Conservation (phyloP, 371 early-diverging fungal species). For the Mortierella sp. region DNA sequence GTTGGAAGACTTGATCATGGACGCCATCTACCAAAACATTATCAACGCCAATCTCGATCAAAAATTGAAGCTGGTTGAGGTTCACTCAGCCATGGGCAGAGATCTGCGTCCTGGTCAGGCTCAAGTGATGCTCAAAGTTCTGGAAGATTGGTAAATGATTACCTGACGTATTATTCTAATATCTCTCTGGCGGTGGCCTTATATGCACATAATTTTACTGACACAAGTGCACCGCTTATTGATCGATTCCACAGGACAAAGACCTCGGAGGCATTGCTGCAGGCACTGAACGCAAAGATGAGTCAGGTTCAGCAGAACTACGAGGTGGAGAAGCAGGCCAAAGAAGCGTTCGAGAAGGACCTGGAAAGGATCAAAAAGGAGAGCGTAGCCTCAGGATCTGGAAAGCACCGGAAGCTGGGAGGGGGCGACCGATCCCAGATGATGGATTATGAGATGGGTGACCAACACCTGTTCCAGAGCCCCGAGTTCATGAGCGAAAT, state of each 20-base stretch:
- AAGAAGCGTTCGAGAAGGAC: slow-evolving; percentile 59
- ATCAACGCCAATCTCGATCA: slow-evolving; percentile 87
- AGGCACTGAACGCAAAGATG: slow-evolving; percentile 76
- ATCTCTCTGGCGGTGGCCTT: background rate
- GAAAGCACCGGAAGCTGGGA: slow-evolving; percentile 45
- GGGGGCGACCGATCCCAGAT: slow-evolving; percentile 20
- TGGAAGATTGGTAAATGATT: slow-evolving; percentile 68
- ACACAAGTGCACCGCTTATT: no score
- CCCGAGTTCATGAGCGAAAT: slow-evolving; percentile 37
- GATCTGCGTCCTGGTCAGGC: slow-evolving; percentile 79
- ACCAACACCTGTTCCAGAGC: slow-evolving; percentile 42
- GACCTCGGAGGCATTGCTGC: slow-evolving; percentile 65
- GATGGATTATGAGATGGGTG: slow-evolving; percentile 49
- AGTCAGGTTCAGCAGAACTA: slow-evolving; percentile 64
- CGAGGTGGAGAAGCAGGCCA: slow-evolving; percentile 66
- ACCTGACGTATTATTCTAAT: slow-evolving; percentile 1
- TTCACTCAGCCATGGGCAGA: slow-evolving; percentile 85
- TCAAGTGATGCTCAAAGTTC: slow-evolving; percentile 63
- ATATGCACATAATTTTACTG: background rate
- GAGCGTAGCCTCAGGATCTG: slow-evolving; percentile 25
- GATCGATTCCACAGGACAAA: slow-evolving; percentile 56
- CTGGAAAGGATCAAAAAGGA: slow-evolving; percentile 63
- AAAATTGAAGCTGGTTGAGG: slow-evolving; percentile 74
- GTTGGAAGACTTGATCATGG: slow-evolving; percentile 88
- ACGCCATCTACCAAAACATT: slow-evolving; percentile 84